Conservation (phyloP, 176 grass and related monocot genomes). For the Zoysia pacifica region DNA sequence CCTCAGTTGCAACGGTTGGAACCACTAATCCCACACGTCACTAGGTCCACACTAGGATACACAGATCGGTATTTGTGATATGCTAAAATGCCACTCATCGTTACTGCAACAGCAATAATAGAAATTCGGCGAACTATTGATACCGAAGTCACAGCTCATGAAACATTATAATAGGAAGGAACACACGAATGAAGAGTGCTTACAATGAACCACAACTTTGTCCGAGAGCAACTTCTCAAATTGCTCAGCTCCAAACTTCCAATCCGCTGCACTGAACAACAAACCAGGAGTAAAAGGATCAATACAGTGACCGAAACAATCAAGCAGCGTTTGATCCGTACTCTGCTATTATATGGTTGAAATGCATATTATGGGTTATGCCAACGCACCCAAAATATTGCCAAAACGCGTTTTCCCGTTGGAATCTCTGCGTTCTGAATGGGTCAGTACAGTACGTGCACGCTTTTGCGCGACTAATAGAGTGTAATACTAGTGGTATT, state of each 20-base stretch:
- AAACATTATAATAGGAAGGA: not conserved
- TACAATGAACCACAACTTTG: constrained; percentile 93
- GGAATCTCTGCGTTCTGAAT: not conserved
- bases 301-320: constrained; percentile 19
- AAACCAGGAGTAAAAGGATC: constrained; percentile 32
- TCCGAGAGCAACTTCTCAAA: constrained; percentile 62
- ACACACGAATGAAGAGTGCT: constrained; percentile 30
- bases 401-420: not conserved
- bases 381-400: not conserved
- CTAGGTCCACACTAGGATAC: not conserved
- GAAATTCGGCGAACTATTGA: not conserved
- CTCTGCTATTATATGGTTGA: not conserved
- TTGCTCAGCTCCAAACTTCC: constrained; percentile 83
- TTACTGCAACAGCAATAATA: not conserved
- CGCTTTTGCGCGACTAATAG: not conserved
- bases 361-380: not conserved
- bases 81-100: constrained; percentile 11
- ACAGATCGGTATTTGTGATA: no score
- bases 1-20: not conserved
- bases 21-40: not conserved
- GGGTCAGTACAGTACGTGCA: not conserved
- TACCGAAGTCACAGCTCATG: not conserved
- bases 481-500: not conserved
- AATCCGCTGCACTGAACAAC: constrained; percentile 64
- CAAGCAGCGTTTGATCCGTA: not conserved